A percentile compares a stretch with the other conserved stretches of the same genome.
phyloP scores from a whole-genome alignment of 805 yeast genomes.

The Candida fluviatilis region DNA sequence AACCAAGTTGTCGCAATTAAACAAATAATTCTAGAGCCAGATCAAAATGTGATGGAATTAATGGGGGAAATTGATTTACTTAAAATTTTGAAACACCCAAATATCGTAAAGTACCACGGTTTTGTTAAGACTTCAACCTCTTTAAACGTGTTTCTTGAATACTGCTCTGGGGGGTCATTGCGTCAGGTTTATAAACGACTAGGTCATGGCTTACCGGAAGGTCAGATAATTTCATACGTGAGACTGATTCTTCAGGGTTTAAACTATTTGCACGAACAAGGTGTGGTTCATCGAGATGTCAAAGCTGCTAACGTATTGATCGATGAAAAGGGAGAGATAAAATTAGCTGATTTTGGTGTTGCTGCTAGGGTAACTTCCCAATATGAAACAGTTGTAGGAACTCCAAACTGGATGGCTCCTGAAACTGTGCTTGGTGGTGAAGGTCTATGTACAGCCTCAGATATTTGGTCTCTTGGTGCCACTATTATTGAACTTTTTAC shows the following conservation, averaged over 20 bases:
- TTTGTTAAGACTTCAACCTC: conserved; percentile 52
- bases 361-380: conserved; percentile 56
- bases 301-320: conserved; percentile 88
- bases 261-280: conserved; percentile 63
- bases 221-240: conserved; percentile 45
- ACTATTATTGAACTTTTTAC: conserved; percentile 84
- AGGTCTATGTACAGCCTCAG: conserved; percentile 85
- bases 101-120: conserved; percentile 66
- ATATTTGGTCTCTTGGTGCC: conserved; percentile 94
- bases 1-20: conserved; percentile 75
- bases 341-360: conserved; percentile 94
- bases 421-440: conserved; percentile 78
- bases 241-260: conserved; percentile 57
- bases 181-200: conserved; percentile 45
- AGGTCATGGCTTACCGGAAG: conserved; percentile 54
- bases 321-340: conserved; percentile 62
- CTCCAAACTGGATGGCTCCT: conserved; percentile 99
- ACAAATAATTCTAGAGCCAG: conserved; percentile 59
- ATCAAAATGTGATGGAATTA: conserved; percentile 39
- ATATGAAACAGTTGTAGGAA: conserved; percentile 60
- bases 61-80: conserved; percentile 69
- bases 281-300: conserved; percentile 81
- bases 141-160: conserved; percentile 61
- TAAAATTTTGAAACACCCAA: conserved; percentile 59
- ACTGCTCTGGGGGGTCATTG: conserved; percentile 59